These are phyloP conservation scores for Crithidia thermophila DNA, from an alignment of 208 protist genomes.

Conservation along the genomic window DNA sequence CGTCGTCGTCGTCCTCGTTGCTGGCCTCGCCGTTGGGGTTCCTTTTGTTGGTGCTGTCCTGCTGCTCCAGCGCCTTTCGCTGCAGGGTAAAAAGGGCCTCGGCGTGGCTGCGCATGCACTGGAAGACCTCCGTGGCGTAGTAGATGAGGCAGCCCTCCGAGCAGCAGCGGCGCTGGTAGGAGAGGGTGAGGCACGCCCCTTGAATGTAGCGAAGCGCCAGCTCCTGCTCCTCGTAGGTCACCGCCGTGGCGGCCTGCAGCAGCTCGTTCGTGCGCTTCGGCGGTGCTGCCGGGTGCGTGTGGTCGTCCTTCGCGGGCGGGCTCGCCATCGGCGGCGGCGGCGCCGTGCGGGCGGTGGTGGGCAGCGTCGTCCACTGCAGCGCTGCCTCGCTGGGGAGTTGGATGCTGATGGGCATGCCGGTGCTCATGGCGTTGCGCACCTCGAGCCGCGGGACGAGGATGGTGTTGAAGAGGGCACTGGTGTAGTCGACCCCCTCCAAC, in stretches of 20 bases:
- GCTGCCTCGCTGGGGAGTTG: slow-evolving; percentile 33
- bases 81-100: slow-evolving; percentile 59
- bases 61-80: slow-evolving; percentile 30
- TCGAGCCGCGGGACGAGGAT: slow-evolving; percentile 59
- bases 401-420: slow-evolving; percentile 44
- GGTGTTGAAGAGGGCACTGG: slow-evolving; percentile 59
- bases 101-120: slow-evolving; percentile 84
- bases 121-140: slow-evolving; percentile 79
- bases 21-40: slow-evolving; percentile 1
- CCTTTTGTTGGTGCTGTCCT: slow-evolving; percentile 15
- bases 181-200: slow-evolving; percentile 68
- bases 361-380: slow-evolving; percentile 43
- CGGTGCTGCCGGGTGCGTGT: not conserved
- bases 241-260: slow-evolving; percentile 44
- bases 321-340: not conserved
- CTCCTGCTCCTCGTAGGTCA: slow-evolving; percentile 87
- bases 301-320: not conserved
- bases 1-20: not conserved
- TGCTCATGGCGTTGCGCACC: slow-evolving; percentile 57
- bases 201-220: slow-evolving; percentile 84
- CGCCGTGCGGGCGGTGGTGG: not conserved
- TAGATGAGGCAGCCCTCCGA: slow-evolving; percentile 71
- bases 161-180: slow-evolving; percentile 74
- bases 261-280: slow-evolving; percentile 29
- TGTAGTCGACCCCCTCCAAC: slow-evolving; percentile 58